phyloP scores from a whole-genome alignment of 2,329 filamentous ascomycete species.

The Fusarium siculi region DNA sequence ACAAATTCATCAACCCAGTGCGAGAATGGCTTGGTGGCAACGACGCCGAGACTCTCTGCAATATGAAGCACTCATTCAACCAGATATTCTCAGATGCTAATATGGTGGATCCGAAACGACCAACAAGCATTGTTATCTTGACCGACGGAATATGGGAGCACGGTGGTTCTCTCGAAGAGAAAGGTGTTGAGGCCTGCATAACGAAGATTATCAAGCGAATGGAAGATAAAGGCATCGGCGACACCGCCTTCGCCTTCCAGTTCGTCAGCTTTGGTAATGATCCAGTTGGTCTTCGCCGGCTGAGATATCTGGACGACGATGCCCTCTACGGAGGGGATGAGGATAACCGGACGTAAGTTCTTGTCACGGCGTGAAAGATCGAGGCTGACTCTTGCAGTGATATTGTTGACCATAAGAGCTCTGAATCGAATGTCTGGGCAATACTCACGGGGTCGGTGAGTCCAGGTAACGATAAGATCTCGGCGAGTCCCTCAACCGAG shows the following conservation, averaged over 20 bases:
- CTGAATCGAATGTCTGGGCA: background rate
- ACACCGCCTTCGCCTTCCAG: conserved; percentile 13
- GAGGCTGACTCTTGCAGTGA: background rate
- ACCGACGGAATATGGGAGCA: conserved; percentile 22
- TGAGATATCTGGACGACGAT: conserved; percentile 19
- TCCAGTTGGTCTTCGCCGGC: background rate
- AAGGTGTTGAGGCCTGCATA: background rate
- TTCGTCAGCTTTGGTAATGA: conserved; percentile 29
- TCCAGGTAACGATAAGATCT: background rate
- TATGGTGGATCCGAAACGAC: background rate
- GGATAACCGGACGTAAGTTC: background rate
- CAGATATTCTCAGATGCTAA: background rate
- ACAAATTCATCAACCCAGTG: background rate
- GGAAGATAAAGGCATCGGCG: background rate
- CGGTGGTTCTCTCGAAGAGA: fast-evolving
- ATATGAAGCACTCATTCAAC: conserved; percentile 13
- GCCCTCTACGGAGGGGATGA: background rate
- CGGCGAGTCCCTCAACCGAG: background rate
- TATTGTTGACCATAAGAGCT: conserved; percentile 26
- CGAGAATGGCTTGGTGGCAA: background rate
- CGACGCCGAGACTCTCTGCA: background rate
- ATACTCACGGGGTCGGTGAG: conserved; percentile 17
- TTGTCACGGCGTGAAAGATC: fast-evolving
- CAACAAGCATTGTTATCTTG: conserved; percentile 18
- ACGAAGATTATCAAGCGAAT: background rate